A percentile compares a stretch with the other conserved stretches of the same genome.
These are phyloP conservation scores for Sporothrix inflata DNA, from an alignment of 2,329 filamentous ascomycete species.

Conservation along the genomic window DNA sequence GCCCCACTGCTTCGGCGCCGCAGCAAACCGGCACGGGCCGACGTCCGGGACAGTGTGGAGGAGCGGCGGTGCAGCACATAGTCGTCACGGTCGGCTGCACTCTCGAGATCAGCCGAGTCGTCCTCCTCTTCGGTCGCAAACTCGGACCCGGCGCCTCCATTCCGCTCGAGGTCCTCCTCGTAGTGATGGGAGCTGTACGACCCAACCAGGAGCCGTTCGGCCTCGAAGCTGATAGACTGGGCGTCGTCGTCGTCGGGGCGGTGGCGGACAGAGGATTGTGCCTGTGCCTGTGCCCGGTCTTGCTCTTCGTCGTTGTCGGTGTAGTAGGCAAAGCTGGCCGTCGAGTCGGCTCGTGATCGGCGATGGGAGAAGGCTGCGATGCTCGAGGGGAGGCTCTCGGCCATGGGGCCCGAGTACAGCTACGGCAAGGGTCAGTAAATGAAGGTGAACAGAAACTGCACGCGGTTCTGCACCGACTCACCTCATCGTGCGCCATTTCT, in stretches of 20 bases:
- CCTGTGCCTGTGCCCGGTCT: conserved; percentile 37
- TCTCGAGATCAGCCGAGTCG: conserved; percentile 45
- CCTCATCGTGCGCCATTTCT: conserved; percentile 98
- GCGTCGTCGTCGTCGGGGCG: conserved; percentile 14
- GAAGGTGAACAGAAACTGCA: not conserved
- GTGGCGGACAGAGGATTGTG: not conserved
- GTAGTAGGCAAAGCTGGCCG: conserved; percentile 87
- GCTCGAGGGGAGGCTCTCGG: conserved; percentile 94
- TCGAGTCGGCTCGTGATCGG: conserved; percentile 78
- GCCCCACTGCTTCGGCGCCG: conserved; percentile 70
- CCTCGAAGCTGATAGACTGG: conserved; percentile 39
- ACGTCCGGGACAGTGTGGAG: conserved; percentile 61
- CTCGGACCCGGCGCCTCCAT: conserved; percentile 42
- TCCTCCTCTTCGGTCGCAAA: conserved; percentile 38
- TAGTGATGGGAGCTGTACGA: conserved; percentile 25
- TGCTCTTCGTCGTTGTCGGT: conserved; percentile 65
- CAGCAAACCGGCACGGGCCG: conserved; percentile 66
- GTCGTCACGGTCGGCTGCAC: conserved; percentile 44
- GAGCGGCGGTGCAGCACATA: conserved; percentile 63
- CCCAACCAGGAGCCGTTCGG: conserved; percentile 27
- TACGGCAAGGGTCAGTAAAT: conserved; percentile 38
- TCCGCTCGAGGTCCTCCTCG: conserved; percentile 41
- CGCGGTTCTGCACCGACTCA: too few relatives aligned
- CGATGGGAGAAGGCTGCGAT: conserved; percentile 90
- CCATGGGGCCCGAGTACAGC: conserved; percentile 89